Evolutionary conservation across 345 rosid genomes (phyloP).

Genomic region (Hibiscus tridactylites): DNA sequence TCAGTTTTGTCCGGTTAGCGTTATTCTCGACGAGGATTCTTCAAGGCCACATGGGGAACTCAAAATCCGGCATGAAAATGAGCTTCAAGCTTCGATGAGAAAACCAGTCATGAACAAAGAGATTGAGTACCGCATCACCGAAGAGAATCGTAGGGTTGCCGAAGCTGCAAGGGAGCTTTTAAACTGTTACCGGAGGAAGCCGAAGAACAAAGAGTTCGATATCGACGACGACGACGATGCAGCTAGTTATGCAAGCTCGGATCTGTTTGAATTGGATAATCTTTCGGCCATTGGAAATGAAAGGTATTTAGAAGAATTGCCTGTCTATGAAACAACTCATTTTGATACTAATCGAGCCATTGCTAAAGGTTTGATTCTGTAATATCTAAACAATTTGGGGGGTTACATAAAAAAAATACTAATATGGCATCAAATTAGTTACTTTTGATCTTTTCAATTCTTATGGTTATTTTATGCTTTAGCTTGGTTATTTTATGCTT

Average conservation of each 20-base stretch:
- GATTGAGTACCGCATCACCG: slow-evolving; percentile 23
- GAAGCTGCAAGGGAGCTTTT: slow-evolving; percentile 62
- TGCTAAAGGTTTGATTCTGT: slow-evolving; percentile 57
- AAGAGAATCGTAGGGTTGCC: slow-evolving; percentile 46
- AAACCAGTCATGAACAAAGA: slow-evolving; percentile 10
- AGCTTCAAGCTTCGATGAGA: background rate
- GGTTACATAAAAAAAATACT: slow-evolving; percentile 14
- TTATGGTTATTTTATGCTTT: background rate
- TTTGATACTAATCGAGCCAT: slow-evolving; percentile 65
- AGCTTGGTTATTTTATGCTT: background rate
- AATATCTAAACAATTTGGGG: slow-evolving; percentile 43
- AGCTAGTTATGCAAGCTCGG: slow-evolving; percentile 87
- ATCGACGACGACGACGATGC: slow-evolving; percentile 53
- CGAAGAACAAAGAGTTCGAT: slow-evolving; percentile 17
- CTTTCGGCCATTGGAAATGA: slow-evolving; percentile 60
- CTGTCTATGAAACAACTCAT: slow-evolving; percentile 90
- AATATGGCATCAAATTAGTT: background rate
- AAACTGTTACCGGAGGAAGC: slow-evolving; percentile 56
- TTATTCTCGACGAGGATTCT: slow-evolving; percentile 66
- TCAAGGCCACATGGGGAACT: slow-evolving; percentile 46
- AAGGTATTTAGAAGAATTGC: slow-evolving; percentile 74
- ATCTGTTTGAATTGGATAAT: slow-evolving; percentile 85
- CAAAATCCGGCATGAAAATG: slow-evolving; percentile 19
- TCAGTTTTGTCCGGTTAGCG: slow-evolving; percentile 66
- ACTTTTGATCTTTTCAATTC: background rate